Conservation (phyloP, 257 asterid genomes). For the Fraxinus quadrangulata region DNA sequence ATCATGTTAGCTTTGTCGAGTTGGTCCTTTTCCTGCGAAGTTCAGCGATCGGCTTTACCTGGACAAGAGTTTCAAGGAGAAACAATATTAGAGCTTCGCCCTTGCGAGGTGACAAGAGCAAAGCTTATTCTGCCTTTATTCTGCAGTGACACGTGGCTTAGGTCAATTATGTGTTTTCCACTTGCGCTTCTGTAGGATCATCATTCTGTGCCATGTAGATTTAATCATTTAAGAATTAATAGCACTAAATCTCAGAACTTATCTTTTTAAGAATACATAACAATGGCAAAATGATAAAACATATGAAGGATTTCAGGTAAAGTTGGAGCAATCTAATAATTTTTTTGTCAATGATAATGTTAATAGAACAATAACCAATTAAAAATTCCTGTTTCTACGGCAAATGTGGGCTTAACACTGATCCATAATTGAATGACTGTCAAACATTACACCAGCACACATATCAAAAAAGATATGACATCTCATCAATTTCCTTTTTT, state of each 20-base stretch:
- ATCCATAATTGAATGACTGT: background rate
- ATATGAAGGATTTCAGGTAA: background rate
- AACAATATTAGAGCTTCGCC: too few relatives aligned
- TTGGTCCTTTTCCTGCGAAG: too few relatives aligned
- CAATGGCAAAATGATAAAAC: background rate
- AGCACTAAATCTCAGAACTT: background rate
- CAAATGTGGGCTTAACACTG: background rate
- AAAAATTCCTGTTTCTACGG: background rate
- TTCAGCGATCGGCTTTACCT: too few relatives aligned
- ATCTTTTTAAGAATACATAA: background rate
- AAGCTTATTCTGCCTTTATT: too few relatives aligned
- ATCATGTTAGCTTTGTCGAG: too few relatives aligned
- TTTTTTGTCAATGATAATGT: background rate
- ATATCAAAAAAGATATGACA: constrained; percentile 12
- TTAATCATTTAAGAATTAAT: too few relatives aligned
- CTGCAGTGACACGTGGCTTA: too few relatives aligned
- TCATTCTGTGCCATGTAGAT: too few relatives aligned
- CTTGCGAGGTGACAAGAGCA: too few relatives aligned
- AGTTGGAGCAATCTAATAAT: background rate
- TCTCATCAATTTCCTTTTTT: constrained; percentile 13
- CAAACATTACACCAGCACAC: background rate
- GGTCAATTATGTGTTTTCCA: too few relatives aligned
- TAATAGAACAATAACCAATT: background rate
- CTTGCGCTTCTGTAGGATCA: too few relatives aligned
- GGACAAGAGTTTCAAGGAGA: too few relatives aligned